phyloP scores from a whole-genome alignment of 2,329 filamentous ascomycete species.

The Fusarium sp. region DNA sequence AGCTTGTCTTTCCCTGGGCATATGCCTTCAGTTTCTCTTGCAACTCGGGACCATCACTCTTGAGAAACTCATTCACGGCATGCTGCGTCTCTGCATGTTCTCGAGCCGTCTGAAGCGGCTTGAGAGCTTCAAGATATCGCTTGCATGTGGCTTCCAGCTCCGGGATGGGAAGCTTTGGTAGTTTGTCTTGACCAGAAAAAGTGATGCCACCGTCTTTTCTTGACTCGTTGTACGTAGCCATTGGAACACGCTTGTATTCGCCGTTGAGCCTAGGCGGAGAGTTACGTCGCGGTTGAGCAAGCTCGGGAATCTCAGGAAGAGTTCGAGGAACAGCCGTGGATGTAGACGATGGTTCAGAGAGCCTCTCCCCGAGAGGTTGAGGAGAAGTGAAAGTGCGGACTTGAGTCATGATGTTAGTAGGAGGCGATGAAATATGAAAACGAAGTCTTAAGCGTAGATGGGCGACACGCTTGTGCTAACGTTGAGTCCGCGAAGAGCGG shows the following conservation, averaged over 20 bases:
- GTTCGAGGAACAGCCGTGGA: conserved; percentile 54
- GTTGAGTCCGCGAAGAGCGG: conserved; percentile 85
- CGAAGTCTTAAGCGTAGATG: conserved; percentile 70
- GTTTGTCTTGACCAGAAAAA: conserved; percentile 86
- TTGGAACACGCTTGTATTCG: conserved; percentile 59
- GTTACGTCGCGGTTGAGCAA: conserved; percentile 37
- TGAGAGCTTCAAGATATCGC: conserved; percentile 82
- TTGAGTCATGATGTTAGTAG: conserved; percentile 53
- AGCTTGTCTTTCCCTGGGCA: conserved; percentile 89
- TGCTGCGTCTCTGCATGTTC: conserved; percentile 86
- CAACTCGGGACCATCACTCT: conserved; percentile 80
- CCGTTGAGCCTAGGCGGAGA: conserved; percentile 44
- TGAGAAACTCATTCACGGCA: conserved; percentile 85
- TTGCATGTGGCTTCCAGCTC: conserved; percentile 81
- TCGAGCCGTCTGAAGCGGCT: conserved; percentile 80
- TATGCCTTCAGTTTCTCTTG: conserved; percentile 93
- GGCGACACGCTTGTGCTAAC: conserved; percentile 82
- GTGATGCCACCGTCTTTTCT: conserved; percentile 78
- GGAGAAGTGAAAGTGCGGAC: conserved; percentile 65
- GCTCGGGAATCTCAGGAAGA: conserved; percentile 51
- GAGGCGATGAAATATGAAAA: conserved; percentile 15
- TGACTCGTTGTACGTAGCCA: conserved; percentile 64
- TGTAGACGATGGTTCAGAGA: conserved; percentile 58
- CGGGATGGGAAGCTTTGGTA: conserved; percentile 93
- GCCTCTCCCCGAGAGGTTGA: conserved; percentile 76